Conservation (phyloP, 306 rosid genomes). For the Senna tora region DNA sequence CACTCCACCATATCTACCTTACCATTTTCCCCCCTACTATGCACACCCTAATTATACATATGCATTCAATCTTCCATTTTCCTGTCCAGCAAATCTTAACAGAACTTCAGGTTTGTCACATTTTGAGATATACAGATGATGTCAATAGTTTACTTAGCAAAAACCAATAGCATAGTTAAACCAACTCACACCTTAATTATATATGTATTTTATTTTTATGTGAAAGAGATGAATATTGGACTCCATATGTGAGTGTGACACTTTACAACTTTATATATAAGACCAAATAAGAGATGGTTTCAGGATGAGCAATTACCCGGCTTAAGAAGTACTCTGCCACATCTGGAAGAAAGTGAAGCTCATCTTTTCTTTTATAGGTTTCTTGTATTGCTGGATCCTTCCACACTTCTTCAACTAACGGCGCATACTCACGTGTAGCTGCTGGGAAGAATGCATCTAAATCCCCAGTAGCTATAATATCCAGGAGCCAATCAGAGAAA, state of each 20-base stretch:
- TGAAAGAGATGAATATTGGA: not conserved
- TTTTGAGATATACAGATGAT: not conserved
- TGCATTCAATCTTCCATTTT: constrained; percentile 6
- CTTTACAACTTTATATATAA: constrained; percentile 12
- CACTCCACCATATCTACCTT: constrained; percentile 4
- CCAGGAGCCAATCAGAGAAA: constrained; percentile 98
- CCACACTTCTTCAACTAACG: constrained; percentile 98
- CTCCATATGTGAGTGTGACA: not conserved
- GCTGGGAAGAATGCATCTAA: constrained; percentile 99
- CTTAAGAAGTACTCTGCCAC: constrained; percentile 92
- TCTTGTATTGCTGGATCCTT: constrained; percentile 94
- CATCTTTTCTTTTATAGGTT: constrained; percentile 85
- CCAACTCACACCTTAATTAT: not conserved
- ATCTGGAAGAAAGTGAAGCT: constrained; percentile 93
- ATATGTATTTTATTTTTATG: not conserved
- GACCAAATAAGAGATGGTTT: constrained; percentile 11
- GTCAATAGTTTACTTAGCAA: not conserved
- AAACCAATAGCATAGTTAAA: constrained; percentile 8
- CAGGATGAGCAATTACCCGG: constrained; percentile 59
- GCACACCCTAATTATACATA: constrained; percentile 1
- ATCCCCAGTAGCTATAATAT: constrained; percentile 97
- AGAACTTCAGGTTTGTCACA: constrained; percentile 10
- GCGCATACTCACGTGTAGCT: constrained; percentile 99
- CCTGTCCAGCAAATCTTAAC: constrained; percentile 6
- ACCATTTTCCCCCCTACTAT: constrained; percentile 1